Evolutionary conservation across 192 early-diverging fungal species (phyloP).

Genomic region (Coemansia guatemalensis): DNA sequence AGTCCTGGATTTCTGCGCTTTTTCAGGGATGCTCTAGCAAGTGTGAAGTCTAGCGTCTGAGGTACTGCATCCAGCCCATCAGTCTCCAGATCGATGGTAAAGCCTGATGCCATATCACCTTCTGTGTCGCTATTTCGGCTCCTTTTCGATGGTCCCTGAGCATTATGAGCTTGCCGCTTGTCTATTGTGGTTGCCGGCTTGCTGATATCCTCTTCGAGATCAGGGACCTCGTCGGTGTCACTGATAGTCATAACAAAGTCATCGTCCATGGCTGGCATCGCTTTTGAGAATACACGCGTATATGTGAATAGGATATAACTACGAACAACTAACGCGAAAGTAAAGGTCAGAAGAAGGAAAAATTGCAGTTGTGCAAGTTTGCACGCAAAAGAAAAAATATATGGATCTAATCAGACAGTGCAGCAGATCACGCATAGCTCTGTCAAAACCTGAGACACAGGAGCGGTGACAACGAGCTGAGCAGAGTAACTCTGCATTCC

Average conservation of each 20-base stretch:
- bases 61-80: slow-evolving; percentile 59
- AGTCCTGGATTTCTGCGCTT: slow-evolving; percentile 50
- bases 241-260: slow-evolving; percentile 76
- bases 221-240: slow-evolving; percentile 62
- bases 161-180: slow-evolving; percentile 12
- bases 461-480: too few species aligned
- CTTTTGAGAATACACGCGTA: slow-evolving; percentile 6
- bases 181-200: slow-evolving; percentile 5
- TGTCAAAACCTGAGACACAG: too few species aligned
- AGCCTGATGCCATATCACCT: slow-evolving; percentile 67
- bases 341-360: background rate
- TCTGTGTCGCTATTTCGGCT: slow-evolving; percentile 11
- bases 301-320: background rate
- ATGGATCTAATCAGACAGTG: slow-evolving; percentile 2
- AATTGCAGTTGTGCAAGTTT: background rate
- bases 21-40: slow-evolving; percentile 73
- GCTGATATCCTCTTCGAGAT: slow-evolving; percentile 51
- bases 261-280: slow-evolving; percentile 29
- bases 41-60: slow-evolving; percentile 79
- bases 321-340: background rate
- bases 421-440: background rate
- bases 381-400: slow-evolving; percentile 11
- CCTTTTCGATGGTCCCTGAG: slow-evolving; percentile 9
- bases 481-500: too few species aligned
- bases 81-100: slow-evolving; percentile 77